Percentiles rank a stretch among this genome's conserved stretches.
Conservation (phyloP, 306 rosid genomes). For the Acmispon strigosus region DNA sequence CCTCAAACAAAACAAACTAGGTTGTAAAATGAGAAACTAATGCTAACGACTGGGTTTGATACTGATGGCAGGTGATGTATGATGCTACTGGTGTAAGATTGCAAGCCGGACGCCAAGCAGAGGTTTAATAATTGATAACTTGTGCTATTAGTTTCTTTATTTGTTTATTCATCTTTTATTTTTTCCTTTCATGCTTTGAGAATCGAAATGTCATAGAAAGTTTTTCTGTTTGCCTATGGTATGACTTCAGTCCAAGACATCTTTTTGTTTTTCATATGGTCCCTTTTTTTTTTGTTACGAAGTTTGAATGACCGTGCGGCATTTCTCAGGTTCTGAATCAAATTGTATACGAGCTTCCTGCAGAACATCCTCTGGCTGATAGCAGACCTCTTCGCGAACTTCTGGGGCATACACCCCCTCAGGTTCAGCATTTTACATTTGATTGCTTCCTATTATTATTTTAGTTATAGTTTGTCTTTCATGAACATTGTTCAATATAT, state of each 20-base stretch:
- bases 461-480: background rate
- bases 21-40: background rate
- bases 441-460: conserved; percentile 3
- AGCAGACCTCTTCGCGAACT: conserved; percentile 95
- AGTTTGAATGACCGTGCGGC: conserved; percentile 5
- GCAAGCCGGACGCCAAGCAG: conserved; percentile 99
- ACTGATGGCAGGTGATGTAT: conserved; percentile 87
- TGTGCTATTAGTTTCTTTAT: conserved; percentile 10
- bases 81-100: conserved; percentile 98
- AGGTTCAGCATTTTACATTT: conserved; percentile 43
- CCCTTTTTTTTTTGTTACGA: background rate
- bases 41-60: conserved; percentile 2
- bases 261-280: conserved; percentile 13
- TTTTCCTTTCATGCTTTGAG: conserved; percentile 4
- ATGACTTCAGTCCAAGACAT: background rate
- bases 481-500: background rate
- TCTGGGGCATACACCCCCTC: conserved; percentile 98
- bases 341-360: conserved; percentile 94
- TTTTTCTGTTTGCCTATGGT: conserved; percentile 23
- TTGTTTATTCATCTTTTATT: background rate
- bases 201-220: background rate
- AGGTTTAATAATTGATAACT: conserved; percentile 66
- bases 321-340: conserved; percentile 72
- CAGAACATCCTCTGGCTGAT: conserved; percentile 97
- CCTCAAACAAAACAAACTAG: background rate